Evolutionary conservation across 805 yeast genomes (phyloP), one percentile per base, ranked within the genome.

Genomic region (Lipomyces spencermartinsiae): DNA sequence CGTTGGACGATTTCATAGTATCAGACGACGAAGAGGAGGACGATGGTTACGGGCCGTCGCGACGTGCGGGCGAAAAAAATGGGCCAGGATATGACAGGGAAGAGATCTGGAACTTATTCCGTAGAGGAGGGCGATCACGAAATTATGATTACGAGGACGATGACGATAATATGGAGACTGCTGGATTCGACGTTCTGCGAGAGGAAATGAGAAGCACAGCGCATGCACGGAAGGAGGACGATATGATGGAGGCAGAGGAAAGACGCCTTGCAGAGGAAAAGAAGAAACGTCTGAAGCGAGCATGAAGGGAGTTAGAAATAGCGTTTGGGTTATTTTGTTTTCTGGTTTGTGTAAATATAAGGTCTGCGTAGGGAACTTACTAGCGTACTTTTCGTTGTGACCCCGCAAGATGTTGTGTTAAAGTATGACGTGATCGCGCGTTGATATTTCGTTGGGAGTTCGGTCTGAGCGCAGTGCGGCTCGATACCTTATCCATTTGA

Each of bases 91-190:
- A 90, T 72, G 91, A 91, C 73, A 80, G 94, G 57, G 93, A 90
- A 71, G 97, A 93, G 77, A 93, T 94, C 59, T 92, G 97, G 97
- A 86, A 88, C 22, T 84, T 94, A 78, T 90, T 93, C 78, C 89
- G 87, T 75, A 83, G 85, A 66, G 92, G 93, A 2, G 83, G 83
- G 67, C 82, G 57, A 39, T 25, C 37, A 19, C 43, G 51, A 14
- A 22, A 31, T 29, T 39, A 57, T 53, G 62, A 60, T 39, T 59
- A 61, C 14, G 83, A 81, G 69, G 74, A 73, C 34, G 82, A 82
- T 31, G 80, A 74, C 59, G 88, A 84, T 66, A 92, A 91, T 74
- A 94, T 95, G 98, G 98, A 94, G 76, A 97, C 97, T 2, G 89
- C 95, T 0, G 98, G 97, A 34, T 88, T 88, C 34, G 98, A 94